Percentiles rank a stretch among this genome's conserved stretches.
Evolutionary conservation across 2,329 filamentous ascomycete genomes (phyloP).

Genomic region (Simplicillium aogashimaense): DNA sequence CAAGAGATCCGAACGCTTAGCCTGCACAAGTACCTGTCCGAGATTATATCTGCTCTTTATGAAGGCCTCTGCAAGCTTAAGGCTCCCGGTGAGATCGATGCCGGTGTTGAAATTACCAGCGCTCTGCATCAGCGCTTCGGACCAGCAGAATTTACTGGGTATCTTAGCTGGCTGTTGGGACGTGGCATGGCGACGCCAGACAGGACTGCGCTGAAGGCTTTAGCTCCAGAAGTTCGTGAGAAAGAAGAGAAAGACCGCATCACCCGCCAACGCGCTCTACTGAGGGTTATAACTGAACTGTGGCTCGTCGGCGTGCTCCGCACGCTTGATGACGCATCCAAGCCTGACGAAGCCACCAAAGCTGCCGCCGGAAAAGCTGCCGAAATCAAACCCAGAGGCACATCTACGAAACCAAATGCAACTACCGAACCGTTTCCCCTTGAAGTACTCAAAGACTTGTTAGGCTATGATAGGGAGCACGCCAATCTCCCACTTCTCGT

Average conservation of each 20-base stretch:
- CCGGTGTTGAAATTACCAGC: constrained; percentile 85
- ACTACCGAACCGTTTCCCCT: constrained; percentile 87
- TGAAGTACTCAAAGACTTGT: constrained; percentile 93
- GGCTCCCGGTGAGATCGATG: constrained; percentile 80
- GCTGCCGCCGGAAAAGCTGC: constrained; percentile 53
- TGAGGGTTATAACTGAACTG: constrained; percentile 87
- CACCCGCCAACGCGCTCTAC: constrained; percentile 70
- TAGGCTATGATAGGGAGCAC: constrained; percentile 90
- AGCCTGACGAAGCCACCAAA: constrained; percentile 54
- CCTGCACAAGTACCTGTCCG: constrained; percentile 91
- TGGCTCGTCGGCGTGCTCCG: constrained; percentile 87
- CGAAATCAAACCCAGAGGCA: constrained; percentile 44
- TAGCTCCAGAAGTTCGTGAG: constrained; percentile 75
- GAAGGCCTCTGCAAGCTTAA: constrained; percentile 91
- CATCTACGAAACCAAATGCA: constrained; percentile 45
- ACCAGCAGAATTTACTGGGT: constrained; percentile 79
- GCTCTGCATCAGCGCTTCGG: constrained; percentile 95
- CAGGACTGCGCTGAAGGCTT: constrained; percentile 67
- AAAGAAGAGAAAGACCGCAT: constrained; percentile 94
- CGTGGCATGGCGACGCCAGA: constrained; percentile 88
- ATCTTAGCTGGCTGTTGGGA: constrained; percentile 85
- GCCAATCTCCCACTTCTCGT: constrained; percentile 84
- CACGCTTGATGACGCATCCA: constrained; percentile 61
- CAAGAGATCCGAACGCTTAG: constrained; percentile 86
- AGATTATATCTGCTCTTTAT: constrained; percentile 92